Percentiles rank a stretch among this genome's conserved stretches.
phyloP scores from a whole-genome alignment of 352 stramenopile genomes.

The Phytophthora agathidicida region DNA sequence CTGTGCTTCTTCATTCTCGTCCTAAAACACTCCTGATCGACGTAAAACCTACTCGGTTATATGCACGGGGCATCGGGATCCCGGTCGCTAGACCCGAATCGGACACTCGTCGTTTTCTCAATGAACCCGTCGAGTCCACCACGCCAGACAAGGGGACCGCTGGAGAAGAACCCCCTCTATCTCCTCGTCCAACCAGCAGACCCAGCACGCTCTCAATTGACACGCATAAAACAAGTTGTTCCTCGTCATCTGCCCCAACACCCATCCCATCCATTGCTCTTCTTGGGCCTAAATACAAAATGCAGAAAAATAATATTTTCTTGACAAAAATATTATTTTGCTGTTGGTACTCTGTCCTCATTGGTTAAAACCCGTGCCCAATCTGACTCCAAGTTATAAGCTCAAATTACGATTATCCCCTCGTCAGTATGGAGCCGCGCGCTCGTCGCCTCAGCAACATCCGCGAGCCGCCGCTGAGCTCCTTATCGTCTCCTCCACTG shows the following conservation, averaged over 20 bases:
- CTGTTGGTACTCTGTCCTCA: too few relatives aligned
- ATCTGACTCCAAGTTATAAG: neutral
- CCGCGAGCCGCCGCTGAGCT: constrained; percentile 28
- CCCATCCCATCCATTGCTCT: constrained; percentile 9
- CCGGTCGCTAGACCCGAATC: constrained; percentile 25
- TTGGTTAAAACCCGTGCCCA: constrained; percentile 1
- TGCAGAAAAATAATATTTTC: too few relatives aligned
- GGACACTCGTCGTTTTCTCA: constrained; percentile 46
- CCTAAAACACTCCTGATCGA: constrained; percentile 65
- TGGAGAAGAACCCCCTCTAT: constrained; percentile 2
- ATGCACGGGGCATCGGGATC: constrained; percentile 35
- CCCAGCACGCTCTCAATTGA: constrained; percentile 46
- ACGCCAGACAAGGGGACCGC: neutral
- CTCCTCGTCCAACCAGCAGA: neutral
- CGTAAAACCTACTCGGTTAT: neutral
- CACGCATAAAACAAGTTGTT: constrained; percentile 56
- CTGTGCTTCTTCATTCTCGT: constrained; percentile 73
- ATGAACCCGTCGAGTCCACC: constrained; percentile 10
- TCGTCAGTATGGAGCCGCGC: constrained; percentile 50
- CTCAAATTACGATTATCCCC: constrained; percentile 3
- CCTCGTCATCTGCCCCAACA: constrained; percentile 44
- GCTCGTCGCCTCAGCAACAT: constrained; percentile 36
- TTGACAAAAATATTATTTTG: too few relatives aligned
- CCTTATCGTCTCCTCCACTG: constrained; percentile 5
- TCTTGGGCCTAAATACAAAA: neutral